Base-by-base conservation (phyloP, 2,329 filamentous ascomycete species). In the Monilinia fructicola region DNA sequence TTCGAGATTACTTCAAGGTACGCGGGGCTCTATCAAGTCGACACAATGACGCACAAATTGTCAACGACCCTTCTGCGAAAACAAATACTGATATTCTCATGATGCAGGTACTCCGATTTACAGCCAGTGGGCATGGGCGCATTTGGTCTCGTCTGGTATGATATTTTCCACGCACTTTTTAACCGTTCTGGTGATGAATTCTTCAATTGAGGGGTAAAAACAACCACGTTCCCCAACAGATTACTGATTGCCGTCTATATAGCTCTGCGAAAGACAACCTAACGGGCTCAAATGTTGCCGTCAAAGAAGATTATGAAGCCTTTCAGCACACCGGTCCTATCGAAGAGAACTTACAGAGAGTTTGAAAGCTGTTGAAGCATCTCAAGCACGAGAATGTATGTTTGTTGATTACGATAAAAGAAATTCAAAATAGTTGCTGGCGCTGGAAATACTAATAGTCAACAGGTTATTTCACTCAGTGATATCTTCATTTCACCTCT, bases 251-350 rank as follows among this genome's bases (percentile, higher is more conserved):
- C 18, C 44, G n/a, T 60, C 16, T 46, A 54, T 64, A 73, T 78
- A 98, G 94, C 81, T 98, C 95, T 71, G 95, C 95, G 67, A 94
- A 93, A 81, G 95, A 99, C 79, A 93, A 98, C 83, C 92, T 99
- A 80, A 98, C 95, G 68, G 91, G 87, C 78, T 93, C 97, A 80
- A 93, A 93, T 80, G 95, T 99, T 69, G 95, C 95, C 68, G 93
- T 99, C 78, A 99, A 99, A 99, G 87, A 99, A 99, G 87, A 99
- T 99, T 77, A 98, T 99, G 94, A 99, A 98, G 84, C 95, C 95
- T 12, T 99, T 99, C 81, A 97, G 93, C 84, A 99, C 95, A n/a
- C 93, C 95, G 1, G 95, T 99, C 67, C 85, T 99, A 58, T 95
- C 95, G 67, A 99, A 99, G 84, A 87, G 95, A 77, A 99, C 95